Percentiles rank a stretch among this genome's conserved stretches.
These are phyloP conservation scores for Fusarium tricinctum DNA, from an alignment of 2,329 filamentous ascomycete genomes.

Conservation along the genomic window DNA sequence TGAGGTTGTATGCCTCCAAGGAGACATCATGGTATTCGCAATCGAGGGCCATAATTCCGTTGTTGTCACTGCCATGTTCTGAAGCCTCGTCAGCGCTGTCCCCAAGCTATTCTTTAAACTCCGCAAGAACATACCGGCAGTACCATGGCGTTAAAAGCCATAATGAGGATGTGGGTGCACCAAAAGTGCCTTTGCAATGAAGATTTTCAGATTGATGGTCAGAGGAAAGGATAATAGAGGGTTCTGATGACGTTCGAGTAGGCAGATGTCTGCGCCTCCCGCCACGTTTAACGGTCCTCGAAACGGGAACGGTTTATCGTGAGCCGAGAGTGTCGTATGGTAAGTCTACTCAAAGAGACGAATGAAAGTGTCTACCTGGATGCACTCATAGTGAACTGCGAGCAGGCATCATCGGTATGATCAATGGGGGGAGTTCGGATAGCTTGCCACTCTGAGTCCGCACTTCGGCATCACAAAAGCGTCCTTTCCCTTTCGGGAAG, in stretches of 20 bases:
- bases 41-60: conserved; percentile 64
- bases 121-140: conserved; percentile 49
- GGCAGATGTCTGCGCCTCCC: conserved; percentile 21
- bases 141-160: conserved; percentile 50
- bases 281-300: conserved; percentile 25
- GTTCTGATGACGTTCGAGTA: conserved; percentile 44
- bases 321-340: conserved; percentile 6
- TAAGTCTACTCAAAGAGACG: conserved; percentile 35
- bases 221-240: conserved; percentile 26
- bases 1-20: conserved; percentile 50
- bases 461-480: conserved; percentile 49
- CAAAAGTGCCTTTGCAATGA: conserved; percentile 21
- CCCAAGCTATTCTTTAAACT: conserved; percentile 5
- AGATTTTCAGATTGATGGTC: conserved; percentile 23
- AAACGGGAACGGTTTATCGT: conserved; percentile 13
- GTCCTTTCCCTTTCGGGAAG: conserved; percentile 44
- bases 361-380: conserved; percentile 41
- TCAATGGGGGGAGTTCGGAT: conserved; percentile 41
- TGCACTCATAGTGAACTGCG: conserved; percentile 49
- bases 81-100: conserved; percentile 41
- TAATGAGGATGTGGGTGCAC: conserved; percentile 21
- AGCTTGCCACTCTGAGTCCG: conserved; percentile 50
- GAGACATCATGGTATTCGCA: conserved; percentile 56
- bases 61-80: conserved; percentile 60
- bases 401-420: conserved; percentile 42